Conservation (phyloP, 2,329 filamentous ascomycete species). For the Neopestalotiopsis rosae region DNA sequence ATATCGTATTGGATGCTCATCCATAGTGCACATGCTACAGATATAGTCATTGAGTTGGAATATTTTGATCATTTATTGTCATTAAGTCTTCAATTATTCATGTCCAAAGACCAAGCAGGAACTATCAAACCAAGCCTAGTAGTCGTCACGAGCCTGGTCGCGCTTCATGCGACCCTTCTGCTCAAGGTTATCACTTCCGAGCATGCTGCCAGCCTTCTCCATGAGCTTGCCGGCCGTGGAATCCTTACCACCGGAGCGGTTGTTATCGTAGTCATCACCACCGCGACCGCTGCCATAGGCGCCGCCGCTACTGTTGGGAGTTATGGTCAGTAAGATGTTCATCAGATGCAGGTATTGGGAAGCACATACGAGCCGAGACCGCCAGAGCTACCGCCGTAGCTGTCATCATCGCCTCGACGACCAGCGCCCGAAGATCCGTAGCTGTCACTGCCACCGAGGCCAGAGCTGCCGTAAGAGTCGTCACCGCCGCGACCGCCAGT, state of each 20-base stretch:
- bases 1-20: too few relatives aligned
- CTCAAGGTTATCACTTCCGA: conserved; percentile 53
- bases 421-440: conserved; percentile 19
- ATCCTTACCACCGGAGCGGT: conserved; percentile 25
- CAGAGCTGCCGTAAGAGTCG: conserved; percentile 31
- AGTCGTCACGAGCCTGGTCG: conserved; percentile 37
- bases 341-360: not conserved
- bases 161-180: conserved; percentile 58
- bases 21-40: too few relatives aligned
- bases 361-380: conserved; percentile 2
- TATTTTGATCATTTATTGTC: not conserved
- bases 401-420: conserved; percentile 22
- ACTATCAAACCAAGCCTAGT: conserved; percentile 13
- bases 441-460: conserved; percentile 33
- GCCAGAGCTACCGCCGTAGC: conserved; percentile 19
- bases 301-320: conserved; percentile 17
- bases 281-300: not conserved
- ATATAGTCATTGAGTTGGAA: too few relatives aligned
- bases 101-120: not conserved
- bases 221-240: conserved; percentile 58
- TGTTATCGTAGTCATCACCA: conserved; percentile 22
- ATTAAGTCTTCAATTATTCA: not conserved
- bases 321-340: conserved; percentile 25
- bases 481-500: conserved; percentile 25
- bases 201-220: conserved; percentile 59